Evolutionary conservation across 2,329 filamentous ascomycete genomes (phyloP).

Genomic region (Mycosphaerella sp.): DNA sequence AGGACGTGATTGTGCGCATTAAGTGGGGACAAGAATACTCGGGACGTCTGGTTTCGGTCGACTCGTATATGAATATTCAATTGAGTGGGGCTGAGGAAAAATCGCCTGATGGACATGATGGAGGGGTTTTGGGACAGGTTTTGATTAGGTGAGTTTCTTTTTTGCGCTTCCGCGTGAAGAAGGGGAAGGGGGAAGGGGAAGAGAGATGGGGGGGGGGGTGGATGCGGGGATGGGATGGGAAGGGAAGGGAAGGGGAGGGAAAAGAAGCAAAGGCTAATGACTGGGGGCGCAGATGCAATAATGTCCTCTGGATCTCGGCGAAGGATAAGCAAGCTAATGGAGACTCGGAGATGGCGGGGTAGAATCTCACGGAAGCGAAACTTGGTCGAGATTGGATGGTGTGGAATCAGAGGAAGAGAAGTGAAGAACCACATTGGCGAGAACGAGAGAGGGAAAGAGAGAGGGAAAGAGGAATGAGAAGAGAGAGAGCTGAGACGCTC

Average conservation of each 20-base stretch:
- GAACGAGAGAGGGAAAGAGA: neutral
- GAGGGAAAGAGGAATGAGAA: neutral
- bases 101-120: conserved; percentile 71
- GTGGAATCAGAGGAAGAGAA: neutral
- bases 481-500: no score
- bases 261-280: neutral
- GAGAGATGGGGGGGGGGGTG: neutral
- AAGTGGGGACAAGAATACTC: conserved; percentile 99
- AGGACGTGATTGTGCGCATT: conserved; percentile 81
- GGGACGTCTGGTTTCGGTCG: conserved; percentile 82
- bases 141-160: conserved; percentile 64
- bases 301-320: conserved; percentile 83
- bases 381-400: neutral
- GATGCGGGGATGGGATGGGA: neutral
- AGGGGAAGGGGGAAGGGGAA: neutral
- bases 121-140: conserved; percentile 80
- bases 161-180: neutral
- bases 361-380: neutral
- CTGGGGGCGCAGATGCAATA: conserved; percentile 65
- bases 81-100: conserved; percentile 86
- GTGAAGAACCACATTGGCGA: neutral
- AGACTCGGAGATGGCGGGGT: conserved; percentile 28
- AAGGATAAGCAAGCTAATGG: conserved; percentile 28
- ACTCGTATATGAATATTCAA: conserved; percentile 99
- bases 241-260: neutral